Evolutionary conservation across 2,329 filamentous ascomycete genomes (phyloP).

Genomic region (Didymella sp.): DNA sequence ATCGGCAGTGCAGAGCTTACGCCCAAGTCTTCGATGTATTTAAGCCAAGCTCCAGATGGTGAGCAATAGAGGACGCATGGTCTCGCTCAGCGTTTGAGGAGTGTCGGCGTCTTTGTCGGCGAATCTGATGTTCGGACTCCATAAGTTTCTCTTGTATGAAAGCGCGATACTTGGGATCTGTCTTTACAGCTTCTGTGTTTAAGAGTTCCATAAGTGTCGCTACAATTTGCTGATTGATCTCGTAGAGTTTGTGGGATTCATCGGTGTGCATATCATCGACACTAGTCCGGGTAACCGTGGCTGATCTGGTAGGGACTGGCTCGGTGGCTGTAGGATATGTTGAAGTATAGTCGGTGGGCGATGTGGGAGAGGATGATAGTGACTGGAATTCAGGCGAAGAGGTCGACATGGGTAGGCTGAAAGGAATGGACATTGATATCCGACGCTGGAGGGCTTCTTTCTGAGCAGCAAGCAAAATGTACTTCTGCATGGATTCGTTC

Average conservation of each 20-base stretch:
- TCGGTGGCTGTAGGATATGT: slow-evolving; percentile 36
- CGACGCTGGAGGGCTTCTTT: slow-evolving; percentile 51
- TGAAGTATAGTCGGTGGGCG: slow-evolving; percentile 32
- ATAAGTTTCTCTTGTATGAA: slow-evolving; percentile 62
- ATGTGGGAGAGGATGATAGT: slow-evolving; percentile 42
- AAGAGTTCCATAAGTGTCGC: slow-evolving; percentile 61
- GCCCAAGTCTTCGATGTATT: slow-evolving; percentile 40
- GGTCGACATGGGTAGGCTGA: slow-evolving; percentile 41
- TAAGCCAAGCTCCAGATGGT: slow-evolving; percentile 42
- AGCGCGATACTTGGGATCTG: slow-evolving; percentile 54
- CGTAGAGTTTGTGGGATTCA: slow-evolving; percentile 56
- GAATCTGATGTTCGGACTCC: slow-evolving; percentile 61
- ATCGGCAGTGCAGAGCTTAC: slow-evolving; percentile 12
- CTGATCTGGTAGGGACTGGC: slow-evolving; percentile 29
- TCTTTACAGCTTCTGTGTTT: slow-evolving; percentile 59
- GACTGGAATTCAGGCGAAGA: slow-evolving; percentile 49
- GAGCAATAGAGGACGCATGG: slow-evolving; percentile 46
- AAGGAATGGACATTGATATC: slow-evolving; percentile 48
- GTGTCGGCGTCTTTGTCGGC: slow-evolving; percentile 50
- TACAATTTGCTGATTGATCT: slow-evolving; percentile 62
- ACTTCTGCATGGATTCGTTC: slow-evolving; percentile 49
- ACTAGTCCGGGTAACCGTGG: slow-evolving; percentile 27
- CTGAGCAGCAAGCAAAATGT: slow-evolving; percentile 51
- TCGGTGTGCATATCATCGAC: slow-evolving; percentile 45
- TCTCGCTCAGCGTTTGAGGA: slow-evolving; percentile 46